phyloP scores from a whole-genome alignment of 2,329 filamentous ascomycete genomes.

The Neoarthrinium moseri region DNA sequence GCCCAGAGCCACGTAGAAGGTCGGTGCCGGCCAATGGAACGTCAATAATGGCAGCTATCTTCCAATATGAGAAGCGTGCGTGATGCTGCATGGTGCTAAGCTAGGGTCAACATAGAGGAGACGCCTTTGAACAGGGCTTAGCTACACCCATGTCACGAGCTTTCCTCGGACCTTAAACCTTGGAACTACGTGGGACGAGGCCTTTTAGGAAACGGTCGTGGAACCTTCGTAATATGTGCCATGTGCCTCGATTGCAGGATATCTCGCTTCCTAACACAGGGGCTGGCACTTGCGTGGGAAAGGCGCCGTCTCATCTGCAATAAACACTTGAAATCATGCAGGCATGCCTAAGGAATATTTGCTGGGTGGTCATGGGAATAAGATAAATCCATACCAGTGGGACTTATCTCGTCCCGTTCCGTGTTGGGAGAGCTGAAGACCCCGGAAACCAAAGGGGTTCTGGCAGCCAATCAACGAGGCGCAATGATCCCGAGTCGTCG shows the following conservation, averaged over 20 bases:
- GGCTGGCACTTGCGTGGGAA: too few relatives aligned
- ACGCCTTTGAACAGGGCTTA: neutral
- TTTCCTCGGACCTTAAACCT: neutral
- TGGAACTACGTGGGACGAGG: neutral
- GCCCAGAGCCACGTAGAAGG: neutral
- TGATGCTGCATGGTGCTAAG: neutral
- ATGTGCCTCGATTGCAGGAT: neutral
- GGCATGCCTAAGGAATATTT: too few relatives aligned
- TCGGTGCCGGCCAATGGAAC: neutral
- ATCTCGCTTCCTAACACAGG: slow-evolving; percentile 2
- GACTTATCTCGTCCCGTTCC: too few relatives aligned
- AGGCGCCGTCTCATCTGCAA: too few relatives aligned
- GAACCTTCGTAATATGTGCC: neutral
- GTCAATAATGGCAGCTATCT: neutral
- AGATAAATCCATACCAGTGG: too few relatives aligned
- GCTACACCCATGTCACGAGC: neutral
- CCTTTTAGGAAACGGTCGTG: neutral
- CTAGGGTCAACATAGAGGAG: neutral
- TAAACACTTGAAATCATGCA: too few relatives aligned
- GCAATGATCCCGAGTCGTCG: too few relatives aligned
- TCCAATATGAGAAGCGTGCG: neutral
- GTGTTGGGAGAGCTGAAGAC: too few relatives aligned
- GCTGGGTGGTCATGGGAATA: too few relatives aligned
- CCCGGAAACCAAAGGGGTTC: too few relatives aligned
- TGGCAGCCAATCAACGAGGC: too few relatives aligned